Percentiles rank a stretch among this genome's conserved stretches.
These are phyloP conservation scores for Paragyromitra xinjiangensis DNA, from an alignment of 495 filamentous ascomycete genomes.

Conservation along the genomic window DNA sequence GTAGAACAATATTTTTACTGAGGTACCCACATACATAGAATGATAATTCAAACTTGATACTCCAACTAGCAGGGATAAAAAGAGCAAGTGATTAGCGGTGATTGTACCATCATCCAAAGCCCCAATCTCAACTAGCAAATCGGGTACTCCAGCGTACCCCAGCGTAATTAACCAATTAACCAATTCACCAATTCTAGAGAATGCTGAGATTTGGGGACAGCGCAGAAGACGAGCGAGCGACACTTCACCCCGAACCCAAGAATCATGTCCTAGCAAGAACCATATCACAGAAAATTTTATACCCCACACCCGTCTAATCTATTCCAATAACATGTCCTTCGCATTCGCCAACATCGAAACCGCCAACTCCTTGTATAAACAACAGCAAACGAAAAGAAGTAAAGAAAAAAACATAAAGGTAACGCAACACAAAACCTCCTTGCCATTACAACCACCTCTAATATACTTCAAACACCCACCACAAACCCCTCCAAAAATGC, in stretches of 20 bases:
- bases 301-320: neutral
- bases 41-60: neutral
- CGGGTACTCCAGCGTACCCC: too few species aligned
- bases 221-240: too few species aligned
- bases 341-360: neutral
- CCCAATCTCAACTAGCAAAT: neutral
- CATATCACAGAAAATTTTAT: neutral
- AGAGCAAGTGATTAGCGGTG: neutral
- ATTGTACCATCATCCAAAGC: neutral
- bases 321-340: slow-evolving; percentile 1
- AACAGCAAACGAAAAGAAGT: slow-evolving; percentile 7
- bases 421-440: neutral
- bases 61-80: neutral
- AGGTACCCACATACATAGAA: neutral
- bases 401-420: neutral
- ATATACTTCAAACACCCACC: slow-evolving; percentile 38
- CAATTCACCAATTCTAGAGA: too few species aligned
- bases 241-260: too few species aligned
- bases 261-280: neutral
- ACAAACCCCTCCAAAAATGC: slow-evolving; percentile 62
- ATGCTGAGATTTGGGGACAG: too few species aligned
- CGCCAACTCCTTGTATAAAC: slow-evolving; percentile 29
- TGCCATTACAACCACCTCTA: neutral
- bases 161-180: too few species aligned
- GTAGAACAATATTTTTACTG: neutral